phyloP scores from a whole-genome alignment of 306 rosid species.

The Senna siamea region DNA sequence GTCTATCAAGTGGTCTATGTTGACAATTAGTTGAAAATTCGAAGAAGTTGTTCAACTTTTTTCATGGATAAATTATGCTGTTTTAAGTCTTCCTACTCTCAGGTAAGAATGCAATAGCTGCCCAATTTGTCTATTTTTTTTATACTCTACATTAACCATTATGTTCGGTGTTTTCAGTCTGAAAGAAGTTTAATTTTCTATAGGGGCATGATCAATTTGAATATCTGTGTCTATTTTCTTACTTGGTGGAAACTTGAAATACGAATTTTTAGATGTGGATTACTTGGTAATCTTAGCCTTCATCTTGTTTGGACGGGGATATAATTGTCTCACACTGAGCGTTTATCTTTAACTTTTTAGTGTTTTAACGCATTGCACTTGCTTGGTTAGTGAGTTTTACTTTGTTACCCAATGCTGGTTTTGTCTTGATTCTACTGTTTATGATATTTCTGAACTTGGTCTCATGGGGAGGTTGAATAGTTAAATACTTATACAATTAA shows the following conservation, averaged over 20 bases:
- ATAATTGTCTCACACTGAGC: conserved; percentile 5
- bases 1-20: conserved; percentile 49
- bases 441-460: conserved; percentile 30
- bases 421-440: too few relatives aligned
- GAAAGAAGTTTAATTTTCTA: conserved; percentile 28
- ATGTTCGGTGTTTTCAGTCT: conserved; percentile 29
- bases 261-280: conserved; percentile 25
- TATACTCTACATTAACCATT: conserved; percentile 21
- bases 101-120: conserved; percentile 52
- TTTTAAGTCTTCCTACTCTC: conserved; percentile 67
- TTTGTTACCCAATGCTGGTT: conserved; percentile 23
- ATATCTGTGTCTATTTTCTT: conserved; percentile 23
- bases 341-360: conserved; percentile 13
- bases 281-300: not conserved
- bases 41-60: conserved; percentile 39
- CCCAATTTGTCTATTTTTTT: not conserved
- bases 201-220: conserved; percentile 30
- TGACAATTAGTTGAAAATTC: conserved; percentile 47
- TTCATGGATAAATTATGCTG: conserved; percentile 79
- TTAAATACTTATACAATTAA: conserved; percentile 12
- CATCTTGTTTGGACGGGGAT: conserved; percentile 8
- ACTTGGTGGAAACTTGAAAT: conserved; percentile 14
- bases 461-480: conserved; percentile 7
- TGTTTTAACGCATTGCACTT: conserved; percentile 23
- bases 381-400: conserved; percentile 9